Evolutionary conservation across 2,329 filamentous ascomycete genomes (phyloP), one percentile per base, ranked within the genome.

Genomic region (Verticillium longisporum): DNA sequence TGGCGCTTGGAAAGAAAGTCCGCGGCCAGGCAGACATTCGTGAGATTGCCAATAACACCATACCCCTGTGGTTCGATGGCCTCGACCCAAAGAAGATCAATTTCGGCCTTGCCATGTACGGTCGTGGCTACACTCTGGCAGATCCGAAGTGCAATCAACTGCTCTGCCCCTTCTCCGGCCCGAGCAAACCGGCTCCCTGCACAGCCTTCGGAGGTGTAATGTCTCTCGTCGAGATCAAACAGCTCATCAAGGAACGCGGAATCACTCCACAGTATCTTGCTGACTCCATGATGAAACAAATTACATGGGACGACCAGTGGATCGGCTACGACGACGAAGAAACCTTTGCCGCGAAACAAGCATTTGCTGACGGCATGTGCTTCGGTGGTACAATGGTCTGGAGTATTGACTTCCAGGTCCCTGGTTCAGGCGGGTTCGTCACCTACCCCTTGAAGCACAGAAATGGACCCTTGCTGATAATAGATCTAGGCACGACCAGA

Each of bases 201-300:
- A 73, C 71, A 2, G 66, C 67, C 54, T 61, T 55, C 3, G 61
- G 56, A 0, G 73, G 74, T 2, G 69, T 74, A 1, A 67, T 74
- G 62, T 72, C 71, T 0, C 61, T 71, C 0, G 50, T 63, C 0
- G 72, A 75, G 63, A 74, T 75, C 31, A 55, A 99, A 77, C 94
- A 98, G 77, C 81, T 86, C 38, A 90, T 99, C 62, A 94, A 98
- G 78, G 88, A 87, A 74, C 88, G 83, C 70, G 93, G 92, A 18
- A 67, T 90, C 32, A 77, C 88, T 67, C 89, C 90, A 66, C 94
- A 99, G 74, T 89, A 94, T 70, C 68, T 86, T 41, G 77, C 78
- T 3, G 58, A 63, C 2, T 67, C 64, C 68, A 36, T 36, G 34
- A 36, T 73, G 63, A 73, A 73, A 61, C 32, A 68, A 18, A 58